A percentile compares a stretch with the other conserved stretches of the same genome.
These are phyloP conservation scores for Erodium maritimum DNA, from an alignment of 345 rosid genomes.

Conservation along the genomic window DNA sequence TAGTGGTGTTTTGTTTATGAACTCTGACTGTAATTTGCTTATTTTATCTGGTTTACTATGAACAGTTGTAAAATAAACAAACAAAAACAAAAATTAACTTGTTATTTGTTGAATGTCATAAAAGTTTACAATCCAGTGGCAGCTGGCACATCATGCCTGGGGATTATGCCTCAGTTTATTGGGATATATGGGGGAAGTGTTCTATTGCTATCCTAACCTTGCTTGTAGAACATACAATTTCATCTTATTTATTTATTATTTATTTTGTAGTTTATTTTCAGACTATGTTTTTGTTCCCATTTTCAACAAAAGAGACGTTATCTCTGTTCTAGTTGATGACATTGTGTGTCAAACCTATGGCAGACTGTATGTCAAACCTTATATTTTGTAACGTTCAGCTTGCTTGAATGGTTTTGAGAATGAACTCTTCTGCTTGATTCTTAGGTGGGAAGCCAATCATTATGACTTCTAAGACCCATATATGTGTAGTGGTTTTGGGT, in stretches of 20 bases:
- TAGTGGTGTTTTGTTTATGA: no score
- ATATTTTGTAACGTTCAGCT: not conserved
- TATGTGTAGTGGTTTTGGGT: not conserved
- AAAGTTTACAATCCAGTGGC: not conserved
- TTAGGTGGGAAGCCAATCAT: no score
- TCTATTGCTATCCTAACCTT: not conserved
- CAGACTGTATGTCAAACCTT: not conserved
- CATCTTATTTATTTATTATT: not conserved
- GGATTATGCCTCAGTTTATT: not conserved
- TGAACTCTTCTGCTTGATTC: not conserved
- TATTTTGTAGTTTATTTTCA: not conserved
- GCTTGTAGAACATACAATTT: not conserved
- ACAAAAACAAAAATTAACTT: not conserved
- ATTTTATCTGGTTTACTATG: no score
- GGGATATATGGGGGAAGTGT: not conserved
- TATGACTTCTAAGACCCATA: not conserved
- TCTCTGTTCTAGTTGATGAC: not conserved
- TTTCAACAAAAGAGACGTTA: not conserved
- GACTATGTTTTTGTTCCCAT: not conserved
- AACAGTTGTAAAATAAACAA: no score
- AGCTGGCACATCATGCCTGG: not conserved
- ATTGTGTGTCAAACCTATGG: not conserved
- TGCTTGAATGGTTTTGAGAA: not conserved
- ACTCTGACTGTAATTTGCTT: no score
- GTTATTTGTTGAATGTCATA: not conserved